Base-by-base conservation (phyloP, 495 filamentous ascomycete genomes). In the Glutinoglossum americanum region DNA sequence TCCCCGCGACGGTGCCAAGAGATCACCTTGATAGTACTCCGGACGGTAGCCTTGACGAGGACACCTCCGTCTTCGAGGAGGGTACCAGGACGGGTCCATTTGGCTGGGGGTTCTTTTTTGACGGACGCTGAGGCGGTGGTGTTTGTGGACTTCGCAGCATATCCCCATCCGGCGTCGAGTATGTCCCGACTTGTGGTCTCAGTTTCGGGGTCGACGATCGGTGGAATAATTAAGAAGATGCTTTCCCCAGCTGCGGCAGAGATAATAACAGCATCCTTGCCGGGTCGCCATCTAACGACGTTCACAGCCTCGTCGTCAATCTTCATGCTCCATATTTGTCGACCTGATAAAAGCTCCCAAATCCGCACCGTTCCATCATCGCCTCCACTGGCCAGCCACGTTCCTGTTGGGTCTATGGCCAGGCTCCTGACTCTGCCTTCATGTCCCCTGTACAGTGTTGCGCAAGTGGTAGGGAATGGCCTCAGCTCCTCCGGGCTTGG, bases 1-100 rank as follows among this genome's bases (percentile, higher is more conserved):
- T 96, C 89, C 62, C 92, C 92, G 60, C 85, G 80, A 59, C 92
- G 81, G 71, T 98, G 92, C 88, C 88, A 97, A 63, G 80, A 80
- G 63, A 98, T 82, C n/a, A 85, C 82, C 72, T 94, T 97, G 62
- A 92, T 75, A 6, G 83, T 76, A 49, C 84, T 82, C 55, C 84
- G 78, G n/a, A 95, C 80, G 30, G 84, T 85, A 58, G 83, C 78
- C 59, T 83, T 81, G 51, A 85, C 78, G 59, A 85, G 74, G 10
- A 94, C 81, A 51, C 89, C 87, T 44, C 80, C 75, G 23, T 85
- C 83, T 64, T 85, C 77, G 9, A 94, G 79, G 17, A 74, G 71
- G n/a, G 78, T 63, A 25, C 79, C 77, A 4, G 92, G 89, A 7
- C 90, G 83, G 10, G 80, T 76, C 92, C 92, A 98, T 61, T 80